Evolutionary conservation across 1,284 basidiomycete species (phyloP).

Genomic region (Ceratobasidium sp.): DNA sequence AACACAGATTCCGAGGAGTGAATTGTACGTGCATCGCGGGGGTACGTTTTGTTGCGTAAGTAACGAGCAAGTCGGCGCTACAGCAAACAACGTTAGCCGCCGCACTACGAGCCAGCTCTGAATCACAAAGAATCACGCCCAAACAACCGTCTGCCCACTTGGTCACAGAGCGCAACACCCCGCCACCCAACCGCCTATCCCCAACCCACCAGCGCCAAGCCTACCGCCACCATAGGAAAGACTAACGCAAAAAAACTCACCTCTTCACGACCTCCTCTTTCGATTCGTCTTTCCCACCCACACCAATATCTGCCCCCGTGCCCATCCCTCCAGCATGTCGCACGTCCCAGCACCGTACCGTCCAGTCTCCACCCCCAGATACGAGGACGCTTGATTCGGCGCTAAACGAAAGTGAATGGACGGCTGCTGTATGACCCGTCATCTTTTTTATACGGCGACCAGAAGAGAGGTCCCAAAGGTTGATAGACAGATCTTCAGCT

Average conservation of each 20-base stretch:
- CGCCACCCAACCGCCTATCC: background rate
- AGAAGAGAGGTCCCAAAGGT: constrained; percentile 95
- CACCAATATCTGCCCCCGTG: constrained; percentile 57
- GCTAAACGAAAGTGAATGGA: constrained; percentile 92
- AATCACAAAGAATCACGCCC: constrained; percentile 49
- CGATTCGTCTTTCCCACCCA: constrained; percentile 61
- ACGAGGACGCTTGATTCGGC: constrained; percentile 91
- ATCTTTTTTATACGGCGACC: constrained; percentile 96
- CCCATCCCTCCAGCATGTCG: constrained; percentile 75
- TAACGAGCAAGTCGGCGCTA: constrained; percentile 88
- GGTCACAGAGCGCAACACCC: constrained; percentile 21
- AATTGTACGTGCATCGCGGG: constrained; percentile 93
- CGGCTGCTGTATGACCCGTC: constrained; percentile 89
- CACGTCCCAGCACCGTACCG: constrained; percentile 97
- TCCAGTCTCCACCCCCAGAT: constrained; percentile 91
- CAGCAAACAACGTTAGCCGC: constrained; percentile 46
- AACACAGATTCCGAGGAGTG: constrained; percentile 91
- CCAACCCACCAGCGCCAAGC: too few relatives aligned
- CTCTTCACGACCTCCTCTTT: constrained; percentile 46
- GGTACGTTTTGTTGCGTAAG: constrained; percentile 95
- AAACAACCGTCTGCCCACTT: constrained; percentile 47
- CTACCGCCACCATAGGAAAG: background rate
- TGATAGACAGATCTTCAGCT: constrained; percentile 94
- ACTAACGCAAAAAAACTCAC: constrained; percentile 29
- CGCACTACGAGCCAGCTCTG: constrained; percentile 54